Percentiles rank a stretch among this genome's conserved stretches.
Evolutionary conservation across 2,329 filamentous ascomycete genomes (phyloP).

Genomic region (Verticillium albo-atrum): DNA sequence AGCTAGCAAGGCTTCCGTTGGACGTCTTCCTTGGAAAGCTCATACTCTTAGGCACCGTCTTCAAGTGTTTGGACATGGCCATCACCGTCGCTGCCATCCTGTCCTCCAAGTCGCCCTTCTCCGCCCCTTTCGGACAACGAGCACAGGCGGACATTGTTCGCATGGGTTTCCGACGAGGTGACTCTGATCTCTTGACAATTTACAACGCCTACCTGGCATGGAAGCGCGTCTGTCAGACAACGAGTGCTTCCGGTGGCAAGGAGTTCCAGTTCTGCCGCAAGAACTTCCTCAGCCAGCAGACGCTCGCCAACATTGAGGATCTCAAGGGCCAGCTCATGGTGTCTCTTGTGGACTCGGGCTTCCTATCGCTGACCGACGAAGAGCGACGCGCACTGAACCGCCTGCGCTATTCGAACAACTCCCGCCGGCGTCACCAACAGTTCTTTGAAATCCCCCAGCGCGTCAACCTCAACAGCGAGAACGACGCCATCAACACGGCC

Average conservation of each 20-base stretch:
- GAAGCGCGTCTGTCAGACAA: slow-evolving; percentile 74
- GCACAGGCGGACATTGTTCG: slow-evolving; percentile 77
- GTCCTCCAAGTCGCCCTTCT: slow-evolving; percentile 91
- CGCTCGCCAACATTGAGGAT: slow-evolving; percentile 88
- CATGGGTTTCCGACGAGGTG: slow-evolving; percentile 73
- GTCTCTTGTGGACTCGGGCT: slow-evolving; percentile 79
- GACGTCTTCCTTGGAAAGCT: slow-evolving; percentile 95
- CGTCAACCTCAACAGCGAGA: slow-evolving; percentile 71
- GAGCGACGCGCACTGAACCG: slow-evolving; percentile 67
- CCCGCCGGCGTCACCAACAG: slow-evolving; percentile 54
- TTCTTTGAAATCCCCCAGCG: slow-evolving; percentile 81
- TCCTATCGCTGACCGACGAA: slow-evolving; percentile 68
- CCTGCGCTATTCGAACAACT: slow-evolving; percentile 54
- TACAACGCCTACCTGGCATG: slow-evolving; percentile 93
- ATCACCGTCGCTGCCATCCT: slow-evolving; percentile 90
- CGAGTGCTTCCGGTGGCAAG: slow-evolving; percentile 51
- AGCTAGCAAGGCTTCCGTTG: slow-evolving; percentile 82
- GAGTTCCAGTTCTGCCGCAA: slow-evolving; percentile 92
- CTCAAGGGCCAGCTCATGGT: slow-evolving; percentile 87
- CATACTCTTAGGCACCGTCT: slow-evolving; percentile 79
- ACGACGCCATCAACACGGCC: slow-evolving; percentile 73
- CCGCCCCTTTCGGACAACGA: slow-evolving; percentile 78
- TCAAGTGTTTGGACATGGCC: slow-evolving; percentile 86
- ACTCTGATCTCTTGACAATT: slow-evolving; percentile 87
- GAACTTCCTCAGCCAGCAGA: slow-evolving; percentile 88